Conservation (phyloP, 345 rosid species). For the Clausena lansium region DNA sequence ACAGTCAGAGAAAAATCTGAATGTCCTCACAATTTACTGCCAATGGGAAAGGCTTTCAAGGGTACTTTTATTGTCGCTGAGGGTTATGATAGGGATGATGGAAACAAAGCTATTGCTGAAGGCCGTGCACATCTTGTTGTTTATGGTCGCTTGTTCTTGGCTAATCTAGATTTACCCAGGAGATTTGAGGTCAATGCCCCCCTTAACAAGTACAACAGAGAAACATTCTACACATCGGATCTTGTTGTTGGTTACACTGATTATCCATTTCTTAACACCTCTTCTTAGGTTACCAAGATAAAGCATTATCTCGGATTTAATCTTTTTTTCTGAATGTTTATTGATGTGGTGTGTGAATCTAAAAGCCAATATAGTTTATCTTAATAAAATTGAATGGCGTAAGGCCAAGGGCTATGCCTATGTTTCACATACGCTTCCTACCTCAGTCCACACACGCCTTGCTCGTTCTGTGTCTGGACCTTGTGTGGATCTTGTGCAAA, state of each 20-base stretch:
- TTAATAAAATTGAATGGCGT: too few species aligned
- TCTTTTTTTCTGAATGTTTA: not conserved
- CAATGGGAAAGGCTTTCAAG: constrained; percentile 64
- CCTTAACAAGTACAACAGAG: constrained; percentile 48
- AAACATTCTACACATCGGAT: constrained; percentile 49
- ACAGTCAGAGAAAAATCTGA: constrained; percentile 19
- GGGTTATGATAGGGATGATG: constrained; percentile 49
- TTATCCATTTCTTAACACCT: constrained; percentile 56
- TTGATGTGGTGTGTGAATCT: not conserved
- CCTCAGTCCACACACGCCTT: too few species aligned
- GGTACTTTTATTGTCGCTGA: constrained; percentile 67
- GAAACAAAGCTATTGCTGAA: constrained; percentile 46
- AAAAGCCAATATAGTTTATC: not conserved
- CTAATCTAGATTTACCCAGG: constrained; percentile 71
- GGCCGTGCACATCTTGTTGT: constrained; percentile 54
- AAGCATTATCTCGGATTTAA: not conserved
- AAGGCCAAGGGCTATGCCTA: not conserved
- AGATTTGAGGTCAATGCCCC: constrained; percentile 59
- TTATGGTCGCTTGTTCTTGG: constrained; percentile 61
- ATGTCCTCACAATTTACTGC: constrained; percentile 39
- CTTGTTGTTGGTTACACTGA: constrained; percentile 66
- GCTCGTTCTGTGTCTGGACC: too few species aligned
- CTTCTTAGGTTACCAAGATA: not conserved
- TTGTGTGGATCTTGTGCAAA: too few species aligned
- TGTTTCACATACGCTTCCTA: not conserved